phyloP scores from a whole-genome alignment of 2,329 filamentous ascomycete genomes.

The Aspergillus transmontanensis region DNA sequence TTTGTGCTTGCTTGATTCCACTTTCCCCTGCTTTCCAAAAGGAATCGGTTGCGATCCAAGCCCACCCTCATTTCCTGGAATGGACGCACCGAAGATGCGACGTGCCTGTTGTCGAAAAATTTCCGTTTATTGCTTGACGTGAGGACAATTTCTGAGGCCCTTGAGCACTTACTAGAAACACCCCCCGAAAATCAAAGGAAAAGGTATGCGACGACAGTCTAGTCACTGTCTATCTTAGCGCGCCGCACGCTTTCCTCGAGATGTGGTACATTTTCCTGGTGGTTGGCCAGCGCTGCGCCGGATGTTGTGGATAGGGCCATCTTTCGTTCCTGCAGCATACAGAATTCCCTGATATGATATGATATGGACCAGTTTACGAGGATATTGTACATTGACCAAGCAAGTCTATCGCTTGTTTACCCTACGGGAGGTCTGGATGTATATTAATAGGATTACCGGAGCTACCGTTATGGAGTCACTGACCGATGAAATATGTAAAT shows the following conservation, averaged over 20 bases:
- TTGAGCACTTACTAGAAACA: background rate
- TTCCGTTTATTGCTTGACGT: slow-evolving; percentile 4
- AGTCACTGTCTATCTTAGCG: background rate
- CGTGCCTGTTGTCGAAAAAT: background rate
- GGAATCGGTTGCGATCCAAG: background rate
- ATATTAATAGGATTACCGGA: slow-evolving; percentile 3
- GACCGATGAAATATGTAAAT: background rate
- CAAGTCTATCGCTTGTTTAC: slow-evolving; percentile 2
- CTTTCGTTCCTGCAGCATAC: background rate
- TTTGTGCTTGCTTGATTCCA: background rate
- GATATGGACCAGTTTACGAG: slow-evolving; percentile 6
- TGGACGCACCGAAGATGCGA: background rate
- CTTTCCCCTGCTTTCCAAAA: background rate
- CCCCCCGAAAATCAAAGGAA: slow-evolving; percentile 1
- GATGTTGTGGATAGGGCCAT: background rate
- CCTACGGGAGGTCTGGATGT: background rate
- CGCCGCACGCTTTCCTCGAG: background rate
- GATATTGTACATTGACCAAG: slow-evolving; percentile 8
- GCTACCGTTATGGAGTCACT: background rate
- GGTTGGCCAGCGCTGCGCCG: background rate
- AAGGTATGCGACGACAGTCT: background rate
- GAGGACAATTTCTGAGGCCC: slow-evolving; percentile 4
- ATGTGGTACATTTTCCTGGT: background rate
- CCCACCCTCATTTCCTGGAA: background rate
- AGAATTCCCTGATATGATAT: slow-evolving; percentile 7